Evolutionary conservation across 192 early-diverging fungal species (phyloP), one percentile per base, ranked within the genome.

Genomic region (Gigaspora rosea): DNA sequence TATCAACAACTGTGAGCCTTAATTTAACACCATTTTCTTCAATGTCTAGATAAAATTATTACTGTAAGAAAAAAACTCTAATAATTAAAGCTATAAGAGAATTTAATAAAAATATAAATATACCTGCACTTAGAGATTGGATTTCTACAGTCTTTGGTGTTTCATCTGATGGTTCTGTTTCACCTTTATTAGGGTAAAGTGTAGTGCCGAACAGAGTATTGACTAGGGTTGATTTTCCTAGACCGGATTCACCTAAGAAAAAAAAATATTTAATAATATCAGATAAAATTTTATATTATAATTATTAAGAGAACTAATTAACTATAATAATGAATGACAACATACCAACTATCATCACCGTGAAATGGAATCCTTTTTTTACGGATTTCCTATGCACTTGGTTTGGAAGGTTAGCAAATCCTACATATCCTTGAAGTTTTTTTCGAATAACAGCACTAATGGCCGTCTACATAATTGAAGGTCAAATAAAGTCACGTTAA

Each of bases 151-250:
- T 92, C 82, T 93, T 91, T 57, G 84, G 84, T 78, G 80, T 81
- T 56, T 82, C 95, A 46, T 87, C 82, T 70, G 88, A 86, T 61
- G 88, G 89, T 71, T 88, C 88, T 49, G 87, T 85, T 73, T 86
- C 84, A 57, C 94, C 92, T 81, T 95, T 94, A 75, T 91, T 86
- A 47, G 95, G 91, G 84, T 95, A 94, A 47, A 99, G 87, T 52
- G 90, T 90, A 41, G 94, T 89, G 78, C 95, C 93, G 81, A 98
- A 99, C 63, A 99, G 81, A 41, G 97, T 99, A 89, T 99, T 99
- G 85, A 98, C 93, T 33, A 99, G 86, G 16, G 97, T 99, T 18
- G 94, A 95, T 89, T 99, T 99, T 71, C 97, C 97, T 33, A 98
- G 87, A 36, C 97, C 97, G 54, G 96, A 93, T 79, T 95, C 94